phyloP scores from a whole-genome alignment of 2,329 filamentous ascomycete species.

The Trichoderma sp. region DNA sequence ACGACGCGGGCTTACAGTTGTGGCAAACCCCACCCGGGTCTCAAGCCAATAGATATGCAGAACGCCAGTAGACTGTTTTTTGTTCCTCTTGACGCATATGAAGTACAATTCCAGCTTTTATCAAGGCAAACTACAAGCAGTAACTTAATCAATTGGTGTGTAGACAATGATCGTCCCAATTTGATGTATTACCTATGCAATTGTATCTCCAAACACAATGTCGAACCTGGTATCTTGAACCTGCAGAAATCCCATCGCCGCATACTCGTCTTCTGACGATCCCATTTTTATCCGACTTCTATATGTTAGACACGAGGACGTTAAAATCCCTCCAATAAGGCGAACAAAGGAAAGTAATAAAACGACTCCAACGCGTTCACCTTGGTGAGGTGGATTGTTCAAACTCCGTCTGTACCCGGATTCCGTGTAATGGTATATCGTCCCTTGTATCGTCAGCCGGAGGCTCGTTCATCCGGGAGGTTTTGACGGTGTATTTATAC shows the following conservation, averaged over 20 bases:
- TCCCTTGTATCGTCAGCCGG: slow-evolving; percentile 32
- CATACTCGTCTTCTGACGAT: background rate
- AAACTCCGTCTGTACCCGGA: slow-evolving; percentile 39
- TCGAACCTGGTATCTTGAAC: background rate
- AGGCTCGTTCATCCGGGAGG: slow-evolving; percentile 29
- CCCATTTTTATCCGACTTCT: background rate
- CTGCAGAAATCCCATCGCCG: background rate
- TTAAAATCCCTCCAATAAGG: background rate
- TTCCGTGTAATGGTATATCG: slow-evolving; percentile 39
- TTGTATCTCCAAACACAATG: background rate
- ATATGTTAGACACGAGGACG: background rate
- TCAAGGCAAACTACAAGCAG: too few species aligned
- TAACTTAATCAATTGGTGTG: too few species aligned
- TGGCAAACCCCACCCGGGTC: too few species aligned
- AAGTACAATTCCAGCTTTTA: too few species aligned
- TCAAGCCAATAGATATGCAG: too few species aligned
- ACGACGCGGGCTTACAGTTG: too few species aligned
- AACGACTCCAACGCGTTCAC: background rate
- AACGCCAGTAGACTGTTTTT: too few species aligned
- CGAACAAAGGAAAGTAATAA: background rate
- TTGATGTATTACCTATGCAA: background rate
- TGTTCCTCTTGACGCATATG: too few species aligned
- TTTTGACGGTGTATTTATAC: slow-evolving; percentile 32
- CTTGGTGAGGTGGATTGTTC: slow-evolving; percentile 25
- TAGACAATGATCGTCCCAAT: background rate